Percentiles rank a stretch among this genome's conserved stretches.
These are phyloP conservation scores for Exophiala alcalophila DNA, from an alignment of 2,329 filamentous ascomycete species.

Conservation along the genomic window DNA sequence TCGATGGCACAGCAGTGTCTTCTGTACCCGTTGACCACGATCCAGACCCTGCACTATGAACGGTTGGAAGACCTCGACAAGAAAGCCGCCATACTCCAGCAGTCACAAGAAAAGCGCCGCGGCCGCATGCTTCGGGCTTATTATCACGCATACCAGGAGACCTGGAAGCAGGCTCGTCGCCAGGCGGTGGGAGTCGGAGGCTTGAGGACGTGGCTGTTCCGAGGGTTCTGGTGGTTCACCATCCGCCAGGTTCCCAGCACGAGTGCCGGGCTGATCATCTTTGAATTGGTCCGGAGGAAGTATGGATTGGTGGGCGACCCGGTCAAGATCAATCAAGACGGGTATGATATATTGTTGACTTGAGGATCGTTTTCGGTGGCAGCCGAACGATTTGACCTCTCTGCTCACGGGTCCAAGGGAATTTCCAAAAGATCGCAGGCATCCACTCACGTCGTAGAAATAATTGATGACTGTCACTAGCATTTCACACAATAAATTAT, in stretches of 20 bases:
- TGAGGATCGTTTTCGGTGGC: slow-evolving; percentile 30
- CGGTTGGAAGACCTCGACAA: slow-evolving; percentile 60
- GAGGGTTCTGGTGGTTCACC: slow-evolving; percentile 55
- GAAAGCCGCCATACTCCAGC: slow-evolving; percentile 38
- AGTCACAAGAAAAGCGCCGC: slow-evolving; percentile 32
- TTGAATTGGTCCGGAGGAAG: slow-evolving; percentile 61
- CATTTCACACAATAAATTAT: no score
- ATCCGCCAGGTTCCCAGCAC: slow-evolving; percentile 62
- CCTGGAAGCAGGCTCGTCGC: slow-evolving; percentile 51
- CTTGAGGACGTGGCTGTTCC: slow-evolving; percentile 53
- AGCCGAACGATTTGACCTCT: no score
- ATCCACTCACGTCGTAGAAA: no score
- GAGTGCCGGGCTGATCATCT: slow-evolving; percentile 62
- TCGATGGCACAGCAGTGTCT: slow-evolving; percentile 58
- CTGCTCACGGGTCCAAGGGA: no score
- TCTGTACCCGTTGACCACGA: slow-evolving; percentile 57
- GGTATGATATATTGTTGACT: slow-evolving; percentile 59
- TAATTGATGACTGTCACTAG: no score
- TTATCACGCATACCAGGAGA: slow-evolving; percentile 60
- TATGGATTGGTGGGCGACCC: slow-evolving; percentile 55
- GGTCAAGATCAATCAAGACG: slow-evolving; percentile 56
- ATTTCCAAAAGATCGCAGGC: no score
- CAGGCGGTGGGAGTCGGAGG: slow-evolving; percentile 54
- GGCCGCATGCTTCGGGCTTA: slow-evolving; percentile 53
- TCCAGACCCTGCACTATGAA: slow-evolving; percentile 60